A percentile compares a stretch with the other conserved stretches of the same genome.
Conservation (phyloP, 2,329 filamentous ascomycete genomes). For the Colletotrichum agaves region DNA sequence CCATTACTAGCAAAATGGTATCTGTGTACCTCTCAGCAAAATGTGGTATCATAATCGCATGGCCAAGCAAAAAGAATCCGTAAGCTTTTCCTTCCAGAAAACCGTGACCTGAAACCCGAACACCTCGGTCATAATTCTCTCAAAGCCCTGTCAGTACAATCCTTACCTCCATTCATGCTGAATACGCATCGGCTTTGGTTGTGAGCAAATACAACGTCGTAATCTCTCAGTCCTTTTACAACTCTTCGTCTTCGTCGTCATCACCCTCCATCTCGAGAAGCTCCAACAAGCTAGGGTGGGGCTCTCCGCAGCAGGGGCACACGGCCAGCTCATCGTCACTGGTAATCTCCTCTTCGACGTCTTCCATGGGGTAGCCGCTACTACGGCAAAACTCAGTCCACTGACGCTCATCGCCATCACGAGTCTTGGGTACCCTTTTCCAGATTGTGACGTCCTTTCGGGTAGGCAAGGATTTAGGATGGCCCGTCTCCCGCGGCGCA, state of each 20-base stretch:
- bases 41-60: slow-evolving; percentile 33
- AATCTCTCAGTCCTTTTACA: neutral
- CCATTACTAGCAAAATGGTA: slow-evolving; percentile 21
- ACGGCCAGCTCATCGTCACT: slow-evolving; percentile 46
- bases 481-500: slow-evolving; percentile 54
- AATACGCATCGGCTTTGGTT: neutral
- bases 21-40: slow-evolving; percentile 32
- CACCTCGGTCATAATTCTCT: neutral
- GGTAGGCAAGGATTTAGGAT: slow-evolving; percentile 52
- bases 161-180: neutral
- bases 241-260: neutral
- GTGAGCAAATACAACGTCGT: neutral
- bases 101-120: neutral
- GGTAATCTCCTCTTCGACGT: slow-evolving; percentile 44
- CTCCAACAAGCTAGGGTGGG: slow-evolving; percentile 48
- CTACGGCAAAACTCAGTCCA: slow-evolving; percentile 60
- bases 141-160: neutral
- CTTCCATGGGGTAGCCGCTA: slow-evolving; percentile 46
- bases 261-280: slow-evolving; percentile 45
- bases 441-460: slow-evolving; percentile 58
- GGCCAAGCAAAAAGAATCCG: slow-evolving; percentile 22
- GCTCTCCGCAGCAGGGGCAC: slow-evolving; percentile 54
- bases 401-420: slow-evolving; percentile 53
- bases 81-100: slow-evolving; percentile 19
- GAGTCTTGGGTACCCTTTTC: slow-evolving; percentile 59